Conservation (phyloP, 2,329 filamentous ascomycete genomes). For the Pseudogymnoascus sp. region DNA sequence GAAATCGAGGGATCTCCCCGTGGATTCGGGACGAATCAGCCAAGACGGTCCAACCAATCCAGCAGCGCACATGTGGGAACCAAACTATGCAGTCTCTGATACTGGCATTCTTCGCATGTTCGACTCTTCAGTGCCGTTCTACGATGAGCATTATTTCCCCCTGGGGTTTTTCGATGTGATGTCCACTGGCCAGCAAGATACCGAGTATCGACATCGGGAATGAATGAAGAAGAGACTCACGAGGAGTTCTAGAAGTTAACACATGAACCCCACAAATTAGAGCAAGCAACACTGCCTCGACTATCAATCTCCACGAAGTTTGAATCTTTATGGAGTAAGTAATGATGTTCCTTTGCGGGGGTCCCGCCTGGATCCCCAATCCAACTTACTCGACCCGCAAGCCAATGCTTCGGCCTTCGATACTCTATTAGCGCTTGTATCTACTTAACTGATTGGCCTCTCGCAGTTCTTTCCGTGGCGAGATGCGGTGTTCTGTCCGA, state of each 20-base stretch:
- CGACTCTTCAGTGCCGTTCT: slow-evolving; percentile 8
- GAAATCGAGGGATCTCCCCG: slow-evolving; percentile 22
- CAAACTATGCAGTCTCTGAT: background rate
- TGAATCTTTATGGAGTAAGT: background rate
- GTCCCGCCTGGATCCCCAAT: background rate
- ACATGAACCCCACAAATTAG: background rate
- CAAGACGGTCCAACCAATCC: slow-evolving; percentile 13
- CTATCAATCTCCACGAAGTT: background rate
- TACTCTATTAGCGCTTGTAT: background rate
- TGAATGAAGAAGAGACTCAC: background rate
- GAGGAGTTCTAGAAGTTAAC: background rate
- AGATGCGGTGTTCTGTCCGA: background rate
- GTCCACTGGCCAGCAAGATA: background rate
- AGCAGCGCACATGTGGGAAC: background rate
- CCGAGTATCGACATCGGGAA: slow-evolving; percentile 3
- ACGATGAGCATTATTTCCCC: slow-evolving; percentile 18
- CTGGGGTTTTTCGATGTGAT: slow-evolving; percentile 20
- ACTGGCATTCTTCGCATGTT: background rate
- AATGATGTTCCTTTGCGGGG: background rate
- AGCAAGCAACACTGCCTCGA: background rate
- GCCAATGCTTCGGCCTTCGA: background rate
- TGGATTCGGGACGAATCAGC: slow-evolving; percentile 26
- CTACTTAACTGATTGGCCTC: background rate
- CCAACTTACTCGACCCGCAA: background rate
- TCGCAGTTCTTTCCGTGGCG: slow-evolving; percentile 1